Evolutionary conservation across 306 rosid species (phyloP), one percentile per base, ranked within the genome.

Genomic region (Alnus glutinosa): DNA sequence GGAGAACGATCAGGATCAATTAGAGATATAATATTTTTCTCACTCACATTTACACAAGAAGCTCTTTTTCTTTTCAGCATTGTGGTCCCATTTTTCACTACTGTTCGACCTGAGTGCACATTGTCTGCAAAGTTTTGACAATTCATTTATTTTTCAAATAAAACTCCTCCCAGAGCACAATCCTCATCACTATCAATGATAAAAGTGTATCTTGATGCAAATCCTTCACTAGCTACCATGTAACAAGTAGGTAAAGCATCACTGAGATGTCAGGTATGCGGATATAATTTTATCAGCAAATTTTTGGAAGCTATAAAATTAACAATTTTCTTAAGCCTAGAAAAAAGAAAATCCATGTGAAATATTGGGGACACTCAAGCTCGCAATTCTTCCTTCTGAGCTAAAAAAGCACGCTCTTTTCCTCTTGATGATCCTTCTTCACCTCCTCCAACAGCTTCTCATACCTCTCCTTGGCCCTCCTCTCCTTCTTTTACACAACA

Each of bases 101-200:
- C 39, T 4, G 66, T 15, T 16, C 3, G 14, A 51, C 10, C 10
- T 3, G 34, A 30, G 37, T 2, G 4, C 59, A 23, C 55, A 4
- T 67, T 52, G 55, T 42, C 69, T 15, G 34, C 37, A n/a, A 19
- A 48, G 1, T 62, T 55, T 69, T 28, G 30, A 77, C 58, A 59
- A 30, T 13, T 70, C 28, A 4, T 51, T 76, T 49, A 49, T 46
- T 62, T 49, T 39, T 42, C 32, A 46, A 14, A 1, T 14, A 36
- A 70, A 39, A 19, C 77, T 50, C 54, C 77, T 9, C 0, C 4
- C 4, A 55, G 54, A 10, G 78, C 75, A 70, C 47, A 36, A 34
- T 81, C 85, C 28, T 81, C 88, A 62, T 81, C 83, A 4, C 83
- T 75, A 49, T 69, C 74, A 7, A 39, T 19, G 30, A 81, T 46